Base-by-base conservation (phyloP, 169 alveolate genomes). In the Plasmodium sp. region DNA sequence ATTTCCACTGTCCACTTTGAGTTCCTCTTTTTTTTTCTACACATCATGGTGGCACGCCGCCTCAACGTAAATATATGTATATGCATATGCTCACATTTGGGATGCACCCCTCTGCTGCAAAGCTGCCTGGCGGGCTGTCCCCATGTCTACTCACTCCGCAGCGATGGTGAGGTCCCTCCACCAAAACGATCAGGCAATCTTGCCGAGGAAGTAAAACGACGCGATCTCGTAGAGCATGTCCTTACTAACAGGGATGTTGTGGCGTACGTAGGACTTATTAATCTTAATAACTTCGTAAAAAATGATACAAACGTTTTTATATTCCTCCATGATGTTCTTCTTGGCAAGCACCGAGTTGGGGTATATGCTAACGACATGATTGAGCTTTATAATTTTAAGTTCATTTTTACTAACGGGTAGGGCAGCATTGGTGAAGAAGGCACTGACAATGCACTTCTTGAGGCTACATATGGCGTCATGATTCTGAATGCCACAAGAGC, bases 401-500 rank as follows among this genome's bases (percentile, higher is more conserved):
- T 88, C 94, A 36, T 18, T 54, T 88, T 88, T 88, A 80, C 67
- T 88, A 62, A 88, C 83, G 33, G 94, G 94, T 54, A 88, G 58
- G 18, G 91, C 90, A 34, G 94, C 88, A 80, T 88, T 88, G 9
- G 94, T 88, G 83, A 88, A 88, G 48, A 88, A 88, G 18, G 91
- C 94, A 81, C 94, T 88, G 31, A 88, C 73, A 79, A 88, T 88
- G 83, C 94, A 79, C 83, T 88, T 88, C 82, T 88, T 88, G 10
- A 88, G 67, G 82, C 72, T 88, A 45, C 82, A 56, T 79, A 88
- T 31, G 12, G 94, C 73, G 14, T 88, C 94, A 27, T 80, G 88
- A 36, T 88, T 88, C 73, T 88, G 84, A 43, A 88, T 88, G 3
- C 90, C 90, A 82, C 97, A 93, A 83, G 96, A 84, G 48, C 96